Conservation (phyloP, 2,329 filamentous ascomycete species). For the Ilyonectria sp. region DNA sequence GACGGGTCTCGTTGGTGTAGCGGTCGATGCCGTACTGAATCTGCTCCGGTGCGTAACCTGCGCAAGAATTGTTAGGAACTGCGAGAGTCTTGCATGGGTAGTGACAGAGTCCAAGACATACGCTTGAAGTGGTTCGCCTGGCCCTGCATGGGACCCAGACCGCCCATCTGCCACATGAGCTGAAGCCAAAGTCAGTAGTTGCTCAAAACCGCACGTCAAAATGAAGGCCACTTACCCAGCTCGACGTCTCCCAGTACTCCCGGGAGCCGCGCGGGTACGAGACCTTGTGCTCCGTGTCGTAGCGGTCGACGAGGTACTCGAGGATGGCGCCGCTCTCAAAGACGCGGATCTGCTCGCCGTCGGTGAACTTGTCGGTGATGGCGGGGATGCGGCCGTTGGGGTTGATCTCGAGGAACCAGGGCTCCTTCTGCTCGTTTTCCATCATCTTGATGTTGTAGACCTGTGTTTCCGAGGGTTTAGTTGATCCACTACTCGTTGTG, state of each 20-base stretch:
- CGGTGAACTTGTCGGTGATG: slow-evolving; percentile 82
- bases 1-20: slow-evolving; percentile 87
- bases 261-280: slow-evolving; percentile 81
- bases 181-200: slow-evolving; percentile 41
- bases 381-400: slow-evolving; percentile 94
- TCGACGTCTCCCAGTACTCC: slow-evolving; percentile 85
- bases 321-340: slow-evolving; percentile 90
- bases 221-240: slow-evolving; percentile 70
- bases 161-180: slow-evolving; percentile 83
- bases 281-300: slow-evolving; percentile 87
- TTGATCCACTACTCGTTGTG: not conserved
- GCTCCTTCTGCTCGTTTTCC: slow-evolving; percentile 85
- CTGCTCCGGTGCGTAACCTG: slow-evolving; percentile 83
- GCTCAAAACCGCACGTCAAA: not conserved
- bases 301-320: slow-evolving; percentile 86
- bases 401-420: slow-evolving; percentile 92
- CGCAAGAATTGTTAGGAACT: not conserved
- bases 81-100: not conserved
- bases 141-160: slow-evolving; percentile 84
- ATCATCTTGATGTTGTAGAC: slow-evolving; percentile 77
- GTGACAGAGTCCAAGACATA: slow-evolving; percentile 48
- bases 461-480: slow-evolving; percentile 44
- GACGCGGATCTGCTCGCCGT: slow-evolving; percentile 80
- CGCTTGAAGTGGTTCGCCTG: slow-evolving; percentile 88
- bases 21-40: slow-evolving; percentile 88